phyloP scores from a whole-genome alignment of 2,329 filamentous ascomycete genomes.

The Diaporthe batatas region DNA sequence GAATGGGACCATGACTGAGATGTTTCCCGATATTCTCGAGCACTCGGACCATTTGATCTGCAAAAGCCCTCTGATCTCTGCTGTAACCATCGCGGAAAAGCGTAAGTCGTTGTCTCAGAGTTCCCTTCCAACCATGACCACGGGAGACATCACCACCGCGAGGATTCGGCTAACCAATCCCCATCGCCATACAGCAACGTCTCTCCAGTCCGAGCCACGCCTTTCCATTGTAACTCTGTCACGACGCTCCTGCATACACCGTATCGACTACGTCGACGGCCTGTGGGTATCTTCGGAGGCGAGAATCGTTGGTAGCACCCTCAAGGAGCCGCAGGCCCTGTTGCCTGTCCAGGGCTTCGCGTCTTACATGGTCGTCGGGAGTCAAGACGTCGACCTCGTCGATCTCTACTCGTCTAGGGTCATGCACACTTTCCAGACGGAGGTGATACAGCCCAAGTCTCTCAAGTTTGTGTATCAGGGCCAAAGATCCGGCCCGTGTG shows the following conservation, averaged over 20 bases:
- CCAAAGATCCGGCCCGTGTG: conserved; percentile 65
- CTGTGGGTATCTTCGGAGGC: conserved; percentile 66
- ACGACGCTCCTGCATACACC: conserved; percentile 63
- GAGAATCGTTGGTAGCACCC: conserved; percentile 53
- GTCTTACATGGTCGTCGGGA: conserved; percentile 71
- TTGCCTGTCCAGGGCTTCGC: conserved; percentile 70
- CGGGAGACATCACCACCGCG: background rate
- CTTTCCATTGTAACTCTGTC: conserved; percentile 63
- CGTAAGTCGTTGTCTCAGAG: conserved; percentile 51
- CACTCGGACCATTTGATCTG: conserved; percentile 63
- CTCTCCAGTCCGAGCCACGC: conserved; percentile 44
- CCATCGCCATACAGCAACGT: conserved; percentile 38
- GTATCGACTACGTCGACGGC: conserved; percentile 57
- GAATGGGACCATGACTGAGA: conserved; percentile 73
- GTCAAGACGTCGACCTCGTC: conserved; percentile 70
- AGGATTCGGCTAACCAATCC: background rate
- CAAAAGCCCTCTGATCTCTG: conserved; percentile 65
- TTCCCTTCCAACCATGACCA: background rate
- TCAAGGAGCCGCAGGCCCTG: conserved; percentile 66
- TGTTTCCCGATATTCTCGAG: conserved; percentile 62
- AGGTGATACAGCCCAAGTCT: conserved; percentile 69
- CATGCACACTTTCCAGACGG: conserved; percentile 73
- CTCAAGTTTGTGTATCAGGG: conserved; percentile 71
- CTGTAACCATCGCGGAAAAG: conserved; percentile 60
- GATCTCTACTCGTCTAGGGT: conserved; percentile 69